Evolutionary conservation across 192 early-diverging fungal genomes (phyloP), one percentile per base, ranked within the genome.

Genomic region (Coemansia sp.): DNA sequence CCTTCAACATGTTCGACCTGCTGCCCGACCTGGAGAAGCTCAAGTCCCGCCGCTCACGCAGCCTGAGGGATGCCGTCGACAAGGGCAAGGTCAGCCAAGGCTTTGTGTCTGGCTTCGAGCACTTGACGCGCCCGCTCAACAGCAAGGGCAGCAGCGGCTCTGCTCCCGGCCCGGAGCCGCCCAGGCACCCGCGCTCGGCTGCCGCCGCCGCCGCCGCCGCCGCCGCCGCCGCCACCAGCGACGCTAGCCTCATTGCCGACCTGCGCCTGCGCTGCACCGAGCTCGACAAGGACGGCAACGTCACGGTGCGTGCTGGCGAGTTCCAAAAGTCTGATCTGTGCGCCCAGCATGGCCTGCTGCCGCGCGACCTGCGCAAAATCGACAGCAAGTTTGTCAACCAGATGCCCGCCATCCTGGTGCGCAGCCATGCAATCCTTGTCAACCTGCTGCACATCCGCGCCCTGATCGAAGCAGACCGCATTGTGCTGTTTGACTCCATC

Each of bases 281-380:
- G 58, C 88, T 91, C 64, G 87, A 91, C 71, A 76, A 78, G 43
- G 66, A 79, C 50, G 92, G 92, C 20, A 82, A 85, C 50, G 86
- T 91, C 62, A 90, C 86, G 48, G 79, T 85, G 35, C 86, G 86
- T 1, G 89, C 89, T 13, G 90, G 90, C 35, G 88, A 92, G 62
- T 89, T 94, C 62, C 76, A 84, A 56, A 93, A 92, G 69, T 86
- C 87, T 0, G 89, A 92, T 62, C 83, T 95, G 35, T 94, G 93
- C 67, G 84, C 85, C 3, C 82, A 87, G 45, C 90, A 93, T 66
- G 85, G 85, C 1, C 64, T 96, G 55, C 86, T 91, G 77, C 91
- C 92, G 20, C 91, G 94, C 45, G 94, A 96, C 73, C 69, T 96
- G 80, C 86, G 93, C 64, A 93, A 91, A 69, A 86, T 95, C 42